Percentiles rank a stretch among this genome's conserved stretches.
Evolutionary conservation across 2,329 filamentous ascomycete genomes (phyloP).

Genomic region (Escovopsis sp.): DNA sequence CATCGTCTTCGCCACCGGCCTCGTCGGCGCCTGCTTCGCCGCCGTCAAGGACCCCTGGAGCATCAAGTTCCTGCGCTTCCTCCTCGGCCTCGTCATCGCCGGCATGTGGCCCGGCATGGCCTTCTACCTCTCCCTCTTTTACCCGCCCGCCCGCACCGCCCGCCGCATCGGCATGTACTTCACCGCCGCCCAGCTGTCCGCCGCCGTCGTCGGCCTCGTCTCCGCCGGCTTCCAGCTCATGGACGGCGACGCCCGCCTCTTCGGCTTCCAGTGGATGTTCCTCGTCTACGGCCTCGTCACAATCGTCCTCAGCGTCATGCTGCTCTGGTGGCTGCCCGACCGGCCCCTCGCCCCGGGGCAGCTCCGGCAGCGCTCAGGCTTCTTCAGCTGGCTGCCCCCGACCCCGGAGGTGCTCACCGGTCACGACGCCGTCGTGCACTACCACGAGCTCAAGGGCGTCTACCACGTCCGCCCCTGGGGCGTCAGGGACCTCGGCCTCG

Average conservation of each 20-base stretch:
- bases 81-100: constrained; percentile 76
- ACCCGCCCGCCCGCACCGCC: constrained; percentile 71
- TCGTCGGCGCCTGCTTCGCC: constrained; percentile 72
- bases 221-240: constrained; percentile 87
- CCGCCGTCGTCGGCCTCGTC: constrained; percentile 76
- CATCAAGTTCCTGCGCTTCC: constrained; percentile 71
- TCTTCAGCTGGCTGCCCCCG: constrained; percentile 51
- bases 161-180: constrained; percentile 86
- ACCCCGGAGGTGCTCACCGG: constrained; percentile 59
- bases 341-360: constrained; percentile 63
- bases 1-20: constrained; percentile 74
- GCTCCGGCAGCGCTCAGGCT: constrained; percentile 31
- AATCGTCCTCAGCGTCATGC: constrained; percentile 51
- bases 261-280: constrained; percentile 89
- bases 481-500: constrained; percentile 50
- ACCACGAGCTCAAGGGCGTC: constrained; percentile 65
- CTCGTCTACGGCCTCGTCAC: constrained; percentile 69
- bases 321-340: constrained; percentile 87
- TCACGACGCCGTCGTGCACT: constrained; percentile 68
- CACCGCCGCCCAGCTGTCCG: constrained; percentile 76
- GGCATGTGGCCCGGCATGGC: constrained; percentile 96
- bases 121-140: constrained; percentile 84
- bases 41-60: constrained; percentile 74
- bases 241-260: constrained; percentile 61
- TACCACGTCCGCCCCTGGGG: constrained; percentile 66